A percentile compares a stretch with the other conserved stretches of the same genome.
Evolutionary conservation across 2,329 filamentous ascomycete genomes (phyloP).

Genomic region (Penicillium verrucosum): DNA sequence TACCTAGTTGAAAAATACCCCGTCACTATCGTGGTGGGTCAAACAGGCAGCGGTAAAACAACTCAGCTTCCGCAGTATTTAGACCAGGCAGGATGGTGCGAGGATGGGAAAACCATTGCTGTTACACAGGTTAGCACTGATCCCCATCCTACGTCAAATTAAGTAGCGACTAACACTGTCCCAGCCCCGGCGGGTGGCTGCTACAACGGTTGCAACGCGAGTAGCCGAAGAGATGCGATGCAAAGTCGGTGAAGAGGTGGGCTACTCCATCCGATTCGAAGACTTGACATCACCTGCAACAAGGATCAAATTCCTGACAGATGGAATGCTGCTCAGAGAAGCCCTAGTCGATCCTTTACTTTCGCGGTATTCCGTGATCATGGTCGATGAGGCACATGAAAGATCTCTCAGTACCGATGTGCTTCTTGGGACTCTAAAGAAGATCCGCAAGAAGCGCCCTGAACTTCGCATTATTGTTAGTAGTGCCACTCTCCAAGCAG

Average conservation of each 20-base stretch:
- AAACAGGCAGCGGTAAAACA: constrained; percentile 93
- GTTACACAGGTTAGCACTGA: constrained; percentile 77
- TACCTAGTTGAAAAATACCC: constrained; percentile 82
- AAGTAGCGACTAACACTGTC: constrained; percentile 1
- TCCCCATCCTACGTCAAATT: not conserved
- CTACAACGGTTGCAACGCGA: constrained; percentile 80
- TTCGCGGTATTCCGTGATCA: constrained; percentile 88
- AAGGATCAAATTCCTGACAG: constrained; percentile 90
- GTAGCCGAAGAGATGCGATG: constrained; percentile 88
- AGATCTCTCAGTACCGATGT: constrained; percentile 90
- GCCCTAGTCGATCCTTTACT: constrained; percentile 89
- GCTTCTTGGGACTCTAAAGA: constrained; percentile 83
- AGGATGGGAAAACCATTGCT: constrained; percentile 75
- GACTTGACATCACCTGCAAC: constrained; percentile 84
- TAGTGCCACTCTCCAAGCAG: constrained; percentile 88
- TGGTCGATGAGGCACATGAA: constrained; percentile 97
- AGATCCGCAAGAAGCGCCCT: constrained; percentile 74
- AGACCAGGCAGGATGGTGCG: constrained; percentile 83
- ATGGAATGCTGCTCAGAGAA: constrained; percentile 86
- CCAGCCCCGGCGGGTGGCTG: constrained; percentile 84
- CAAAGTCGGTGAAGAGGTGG: constrained; percentile 83
- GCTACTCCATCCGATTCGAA: constrained; percentile 89
- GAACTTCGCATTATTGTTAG: constrained; percentile 87
- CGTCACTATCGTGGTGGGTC: constrained; percentile 85
- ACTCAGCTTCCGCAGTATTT: constrained; percentile 94